Base-by-base conservation (phyloP, 257 asterid species). In the Ilex asprella region DNA sequence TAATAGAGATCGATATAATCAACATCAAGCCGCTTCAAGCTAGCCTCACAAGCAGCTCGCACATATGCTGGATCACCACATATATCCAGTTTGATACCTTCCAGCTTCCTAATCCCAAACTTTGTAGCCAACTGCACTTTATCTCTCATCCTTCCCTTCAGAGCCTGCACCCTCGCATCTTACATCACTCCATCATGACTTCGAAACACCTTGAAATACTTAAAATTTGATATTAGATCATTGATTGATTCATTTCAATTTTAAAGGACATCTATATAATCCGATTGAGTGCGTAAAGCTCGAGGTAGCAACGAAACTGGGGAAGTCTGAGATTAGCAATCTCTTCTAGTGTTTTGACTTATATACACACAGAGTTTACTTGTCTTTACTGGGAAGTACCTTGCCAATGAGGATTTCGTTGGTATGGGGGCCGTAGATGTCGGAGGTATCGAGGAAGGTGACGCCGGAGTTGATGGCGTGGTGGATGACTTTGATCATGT, bases 1-100 rank as follows among this genome's bases (percentile, higher is more conserved):
- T 71, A 81, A 70, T 78, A 78, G 14, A 78, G 78, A 62, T 81
- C 84, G 30, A 78, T 76, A 65, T 73, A 78, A 43, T 78, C 63
- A 49, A 69, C 35, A 21, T 21, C 27, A 21, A 21, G 27, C 27
- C 27, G 27, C 27, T 21, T 21, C 27, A 21, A 21, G 27, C 27
- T 21, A 21, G 27, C 27, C 27, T 21, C 27, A 21, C 27, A 21
- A 21, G 27, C 27, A 21, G 27, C 27, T 21, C 27, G 27, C 27
- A 21, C 27, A 21, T 21, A 21, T 21, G 27, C 27, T 21, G 27
- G 27, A n/a, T 49, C 82, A 49, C 84, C 86, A n/a, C 27, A 16
- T 49, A 70, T 15, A 2, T 67, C 76, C 16, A 5, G 52, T 10
- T 41, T 59, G 10, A 21, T 21, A 21, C 71, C 78, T 16, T 61